A percentile compares a stretch with the other conserved stretches of the same genome.
Conservation (phyloP, 768 basidiomycete genomes). For the Tephrocybe rancida region DNA sequence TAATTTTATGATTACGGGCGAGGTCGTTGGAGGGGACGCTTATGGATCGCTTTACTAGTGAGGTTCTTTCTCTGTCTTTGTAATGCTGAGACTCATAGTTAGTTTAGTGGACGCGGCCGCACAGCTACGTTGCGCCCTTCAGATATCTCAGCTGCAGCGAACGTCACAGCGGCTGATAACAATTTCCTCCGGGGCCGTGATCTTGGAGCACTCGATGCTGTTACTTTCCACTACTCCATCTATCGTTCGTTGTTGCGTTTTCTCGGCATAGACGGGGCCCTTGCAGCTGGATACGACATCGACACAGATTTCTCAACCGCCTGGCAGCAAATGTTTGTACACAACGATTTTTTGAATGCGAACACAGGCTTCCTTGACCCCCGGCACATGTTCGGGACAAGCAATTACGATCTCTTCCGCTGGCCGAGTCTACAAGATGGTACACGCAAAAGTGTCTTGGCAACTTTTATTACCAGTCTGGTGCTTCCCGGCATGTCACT, state of each 20-base stretch:
- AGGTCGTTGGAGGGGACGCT: conserved; percentile 92
- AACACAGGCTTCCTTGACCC: conserved; percentile 71
- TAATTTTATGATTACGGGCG: conserved; percentile 91
- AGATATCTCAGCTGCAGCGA: conserved; percentile 69
- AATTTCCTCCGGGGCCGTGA: conserved; percentile 78
- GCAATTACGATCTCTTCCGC: conserved; percentile 93
- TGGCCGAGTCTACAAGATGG: conserved; percentile 92
- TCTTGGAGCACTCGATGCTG: conserved; percentile 68
- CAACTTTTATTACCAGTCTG: conserved; percentile 75
- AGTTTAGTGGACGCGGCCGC: conserved; percentile 80
- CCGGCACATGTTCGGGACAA: conserved; percentile 88
- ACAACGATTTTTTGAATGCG: conserved; percentile 85
- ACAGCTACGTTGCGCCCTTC: conserved; percentile 72
- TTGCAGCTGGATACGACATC: conserved; percentile 87
- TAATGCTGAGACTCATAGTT: neutral
- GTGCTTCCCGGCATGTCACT: conserved; percentile 88
- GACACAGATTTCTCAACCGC: conserved; percentile 82
- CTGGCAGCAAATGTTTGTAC: conserved; percentile 91
- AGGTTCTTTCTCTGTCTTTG: conserved; percentile 25
- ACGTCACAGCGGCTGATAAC: conserved; percentile 57
- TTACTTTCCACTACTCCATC: conserved; percentile 93
- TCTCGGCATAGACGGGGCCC: conserved; percentile 95
- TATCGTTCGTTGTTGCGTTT: conserved; percentile 87
- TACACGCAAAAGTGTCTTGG: conserved; percentile 73
- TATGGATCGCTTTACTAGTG: conserved; percentile 88